Conservation (phyloP, 768 basidiomycete genomes). For the Termitomyces sp. region DNA sequence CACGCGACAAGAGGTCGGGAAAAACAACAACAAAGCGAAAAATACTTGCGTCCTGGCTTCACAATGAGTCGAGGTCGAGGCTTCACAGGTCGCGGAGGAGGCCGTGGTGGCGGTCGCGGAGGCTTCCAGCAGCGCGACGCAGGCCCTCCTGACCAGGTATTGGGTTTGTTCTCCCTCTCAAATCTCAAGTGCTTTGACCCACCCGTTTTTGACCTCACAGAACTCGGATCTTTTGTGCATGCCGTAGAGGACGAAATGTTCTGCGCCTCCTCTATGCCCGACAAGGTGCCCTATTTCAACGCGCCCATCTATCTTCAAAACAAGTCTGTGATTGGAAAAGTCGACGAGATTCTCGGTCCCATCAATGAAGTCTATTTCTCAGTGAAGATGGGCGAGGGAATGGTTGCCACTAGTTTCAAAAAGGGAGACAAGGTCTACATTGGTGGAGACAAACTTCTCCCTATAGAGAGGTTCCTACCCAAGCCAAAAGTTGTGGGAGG, state of each 20-base stretch:
- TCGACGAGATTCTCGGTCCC: conserved; percentile 99
- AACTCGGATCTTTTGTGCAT: conserved; percentile 90
- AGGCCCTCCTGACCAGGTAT: conserved; percentile 77
- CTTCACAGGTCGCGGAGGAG: conserved; percentile 50
- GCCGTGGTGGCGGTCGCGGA: conserved; percentile 64
- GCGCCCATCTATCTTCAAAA: conserved; percentile 97
- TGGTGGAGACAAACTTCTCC: conserved; percentile 93
- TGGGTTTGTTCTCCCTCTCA: conserved; percentile 46
- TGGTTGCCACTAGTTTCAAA: conserved; percentile 94
- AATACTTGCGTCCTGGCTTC: conserved; percentile 1
- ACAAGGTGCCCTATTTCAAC: conserved; percentile 99
- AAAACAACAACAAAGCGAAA: conserved; percentile 15
- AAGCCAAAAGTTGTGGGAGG: conserved; percentile 86
- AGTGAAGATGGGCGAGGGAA: conserved; percentile 94
- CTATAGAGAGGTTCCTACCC: conserved; percentile 94
- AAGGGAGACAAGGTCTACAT: conserved; percentile 99
- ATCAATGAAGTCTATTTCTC: conserved; percentile 99
- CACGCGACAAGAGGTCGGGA: conserved; percentile 4
- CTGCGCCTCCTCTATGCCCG: conserved; percentile 76
- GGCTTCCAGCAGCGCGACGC: conserved; percentile 68
- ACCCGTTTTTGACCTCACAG: conserved; percentile 35
- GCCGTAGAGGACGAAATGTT: conserved; percentile 99
- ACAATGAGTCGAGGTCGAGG: conserved; percentile 33
- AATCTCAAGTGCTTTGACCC: not conserved
- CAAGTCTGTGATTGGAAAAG: conserved; percentile 93